Evolutionary conservation across 2,329 filamentous ascomycete species (phyloP).

Genomic region (Exophiala sp.): DNA sequence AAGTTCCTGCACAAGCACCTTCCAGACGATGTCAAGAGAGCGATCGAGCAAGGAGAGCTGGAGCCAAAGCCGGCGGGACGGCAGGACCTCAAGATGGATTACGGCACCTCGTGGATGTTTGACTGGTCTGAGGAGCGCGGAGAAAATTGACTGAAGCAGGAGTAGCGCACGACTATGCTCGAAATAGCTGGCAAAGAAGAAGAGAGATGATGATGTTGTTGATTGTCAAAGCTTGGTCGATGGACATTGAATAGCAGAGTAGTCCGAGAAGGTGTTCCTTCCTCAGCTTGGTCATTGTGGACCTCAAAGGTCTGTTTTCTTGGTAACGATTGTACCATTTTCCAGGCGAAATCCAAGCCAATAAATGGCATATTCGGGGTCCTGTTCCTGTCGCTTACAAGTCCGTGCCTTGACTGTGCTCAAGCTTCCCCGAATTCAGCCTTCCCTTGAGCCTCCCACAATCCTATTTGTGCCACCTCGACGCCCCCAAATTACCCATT

Average conservation of each 20-base stretch:
- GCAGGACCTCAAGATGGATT: background rate
- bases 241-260: background rate
- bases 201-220: background rate
- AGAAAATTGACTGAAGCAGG: too few species aligned
- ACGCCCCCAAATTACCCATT: too few species aligned
- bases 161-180: too few species aligned
- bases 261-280: too few species aligned
- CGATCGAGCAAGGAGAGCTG: background rate
- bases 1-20: constrained; percentile 1
- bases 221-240: background rate
- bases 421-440: too few species aligned
- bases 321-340: background rate
- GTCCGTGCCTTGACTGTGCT: background rate
- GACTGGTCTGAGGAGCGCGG: too few species aligned
- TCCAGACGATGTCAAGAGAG: constrained; percentile 3
- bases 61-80: background rate
- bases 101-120: too few species aligned
- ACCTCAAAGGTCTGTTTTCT: too few species aligned
- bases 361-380: background rate
- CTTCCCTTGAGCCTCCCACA: too few species aligned
- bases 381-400: background rate
- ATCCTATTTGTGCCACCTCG: too few species aligned
- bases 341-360: background rate
- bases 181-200: background rate
- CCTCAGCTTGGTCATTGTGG: too few species aligned